phyloP scores from a whole-genome alignment of 2,329 filamentous ascomycete genomes.

The Aspergillus unguis region DNA sequence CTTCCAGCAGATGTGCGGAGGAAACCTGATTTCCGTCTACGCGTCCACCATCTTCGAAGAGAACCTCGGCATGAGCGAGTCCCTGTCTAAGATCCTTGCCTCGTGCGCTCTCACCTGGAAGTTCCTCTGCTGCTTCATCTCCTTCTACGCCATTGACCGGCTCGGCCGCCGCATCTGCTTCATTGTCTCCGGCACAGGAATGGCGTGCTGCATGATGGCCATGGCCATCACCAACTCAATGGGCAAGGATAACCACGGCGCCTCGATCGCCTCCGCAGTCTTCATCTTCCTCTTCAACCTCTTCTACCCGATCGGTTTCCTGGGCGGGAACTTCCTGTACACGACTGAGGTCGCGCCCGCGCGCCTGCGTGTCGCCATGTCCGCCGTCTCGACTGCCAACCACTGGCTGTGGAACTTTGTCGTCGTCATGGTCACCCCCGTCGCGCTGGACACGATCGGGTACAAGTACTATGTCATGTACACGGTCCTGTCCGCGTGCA shows the following conservation, averaged over 20 bases:
- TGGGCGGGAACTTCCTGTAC: constrained; percentile 21
- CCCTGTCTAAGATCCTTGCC: constrained; percentile 14
- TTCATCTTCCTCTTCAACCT: constrained; percentile 22
- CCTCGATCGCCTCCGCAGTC: constrained; percentile 11
- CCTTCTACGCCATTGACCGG: constrained; percentile 17
- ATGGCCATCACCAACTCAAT: constrained; percentile 18
- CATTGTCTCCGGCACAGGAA: constrained; percentile 19
- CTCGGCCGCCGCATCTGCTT: constrained; percentile 19
- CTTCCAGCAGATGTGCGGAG: constrained; percentile 41
- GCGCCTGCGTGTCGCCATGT: constrained; percentile 14
- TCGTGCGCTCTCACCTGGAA: constrained; percentile 19
- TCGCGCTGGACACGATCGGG: constrained; percentile 18
- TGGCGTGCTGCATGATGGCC: constrained; percentile 17
- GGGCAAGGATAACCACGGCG: constrained; percentile 1
- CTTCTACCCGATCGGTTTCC: constrained; percentile 21
- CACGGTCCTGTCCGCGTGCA: constrained; percentile 15
- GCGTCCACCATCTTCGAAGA: constrained; percentile 17
- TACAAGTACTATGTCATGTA: constrained; percentile 21
- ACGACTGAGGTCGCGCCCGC: constrained; percentile 19
- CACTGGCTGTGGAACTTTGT: constrained; percentile 18
- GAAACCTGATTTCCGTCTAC: constrained; percentile 44
- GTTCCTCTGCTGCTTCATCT: constrained; percentile 15
- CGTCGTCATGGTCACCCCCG: constrained; percentile 21
- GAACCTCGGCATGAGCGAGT: constrained; percentile 9
- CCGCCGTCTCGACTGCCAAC: constrained; percentile 6